phyloP scores from a whole-genome alignment of 371 early-diverging fungal species.

The Batkoa obscura region DNA sequence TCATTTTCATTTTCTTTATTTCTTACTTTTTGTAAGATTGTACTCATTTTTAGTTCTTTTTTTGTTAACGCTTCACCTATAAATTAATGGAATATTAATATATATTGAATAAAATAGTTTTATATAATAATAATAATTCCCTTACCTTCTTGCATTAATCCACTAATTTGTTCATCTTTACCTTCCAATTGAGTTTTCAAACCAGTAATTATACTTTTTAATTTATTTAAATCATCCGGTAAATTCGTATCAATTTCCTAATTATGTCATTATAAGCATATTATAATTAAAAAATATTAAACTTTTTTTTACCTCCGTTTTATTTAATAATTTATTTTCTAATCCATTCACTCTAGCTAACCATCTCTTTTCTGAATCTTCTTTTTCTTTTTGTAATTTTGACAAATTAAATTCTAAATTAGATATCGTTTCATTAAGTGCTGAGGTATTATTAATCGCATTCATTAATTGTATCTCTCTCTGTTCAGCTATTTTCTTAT shows the following conservation, averaged over 20 bases:
- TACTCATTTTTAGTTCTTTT: constrained; percentile 48
- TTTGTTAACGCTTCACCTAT: constrained; percentile 61
- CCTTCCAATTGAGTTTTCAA: constrained; percentile 23
- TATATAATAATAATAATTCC: not conserved
- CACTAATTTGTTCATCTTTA: constrained; percentile 41
- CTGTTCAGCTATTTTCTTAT: not conserved
- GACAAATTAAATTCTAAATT: not conserved
- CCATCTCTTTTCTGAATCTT: not conserved
- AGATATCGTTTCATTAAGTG: not conserved
- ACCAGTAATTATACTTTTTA: not conserved
- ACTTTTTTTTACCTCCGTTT: too few species aligned
- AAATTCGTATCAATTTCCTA: not conserved
- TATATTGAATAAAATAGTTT: not conserved
- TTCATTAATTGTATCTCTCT: constrained; percentile 1
- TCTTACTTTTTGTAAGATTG: constrained; percentile 48
- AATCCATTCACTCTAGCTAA: too few species aligned
- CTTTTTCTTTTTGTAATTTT: not conserved
- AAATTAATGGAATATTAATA: not conserved
- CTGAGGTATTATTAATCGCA: not conserved
- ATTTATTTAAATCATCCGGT: not conserved
- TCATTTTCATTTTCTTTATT: constrained; percentile 41
- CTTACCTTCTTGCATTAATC: constrained; percentile 38
- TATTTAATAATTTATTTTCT: too few species aligned
- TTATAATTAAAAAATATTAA: too few species aligned
- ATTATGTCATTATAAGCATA: too few species aligned